Evolutionary conservation across 1,284 basidiomycete genomes (phyloP).

Genomic region (Lignosus rhinocerotis): DNA sequence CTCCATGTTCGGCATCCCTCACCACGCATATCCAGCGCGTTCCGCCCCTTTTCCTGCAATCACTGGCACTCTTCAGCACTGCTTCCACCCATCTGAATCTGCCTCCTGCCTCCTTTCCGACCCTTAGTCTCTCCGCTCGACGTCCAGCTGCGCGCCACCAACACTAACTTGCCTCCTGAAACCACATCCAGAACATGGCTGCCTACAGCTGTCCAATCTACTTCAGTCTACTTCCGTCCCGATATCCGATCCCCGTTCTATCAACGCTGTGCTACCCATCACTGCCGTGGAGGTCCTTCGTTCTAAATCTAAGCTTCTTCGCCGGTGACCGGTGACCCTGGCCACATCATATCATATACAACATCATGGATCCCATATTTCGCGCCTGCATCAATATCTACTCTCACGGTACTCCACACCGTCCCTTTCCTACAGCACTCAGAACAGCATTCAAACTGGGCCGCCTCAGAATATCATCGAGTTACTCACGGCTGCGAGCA

Average conservation of each 20-base stretch:
- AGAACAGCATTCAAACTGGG: background rate
- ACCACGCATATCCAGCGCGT: background rate
- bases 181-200: background rate
- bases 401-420: background rate
- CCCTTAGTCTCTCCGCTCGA: background rate
- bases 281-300: too few relatives aligned
- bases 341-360: too few relatives aligned
- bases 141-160: background rate
- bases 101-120: background rate
- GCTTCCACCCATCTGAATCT: background rate
- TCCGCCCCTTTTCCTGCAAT: background rate
- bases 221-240: too few relatives aligned
- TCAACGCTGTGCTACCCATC: too few relatives aligned
- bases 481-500: background rate
- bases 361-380: too few relatives aligned
- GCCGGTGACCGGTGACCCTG: too few relatives aligned
- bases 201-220: too few relatives aligned
- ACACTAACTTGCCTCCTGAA: background rate
- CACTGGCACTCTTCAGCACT: background rate
- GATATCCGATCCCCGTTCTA: too few relatives aligned
- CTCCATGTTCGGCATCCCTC: background rate
- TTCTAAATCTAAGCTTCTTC: too few relatives aligned
- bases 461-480: too few relatives aligned
- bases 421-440: background rate
- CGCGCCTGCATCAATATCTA: background rate